Evolutionary conservation across 345 rosid species (phyloP).

Genomic region (Pistacia vera): DNA sequence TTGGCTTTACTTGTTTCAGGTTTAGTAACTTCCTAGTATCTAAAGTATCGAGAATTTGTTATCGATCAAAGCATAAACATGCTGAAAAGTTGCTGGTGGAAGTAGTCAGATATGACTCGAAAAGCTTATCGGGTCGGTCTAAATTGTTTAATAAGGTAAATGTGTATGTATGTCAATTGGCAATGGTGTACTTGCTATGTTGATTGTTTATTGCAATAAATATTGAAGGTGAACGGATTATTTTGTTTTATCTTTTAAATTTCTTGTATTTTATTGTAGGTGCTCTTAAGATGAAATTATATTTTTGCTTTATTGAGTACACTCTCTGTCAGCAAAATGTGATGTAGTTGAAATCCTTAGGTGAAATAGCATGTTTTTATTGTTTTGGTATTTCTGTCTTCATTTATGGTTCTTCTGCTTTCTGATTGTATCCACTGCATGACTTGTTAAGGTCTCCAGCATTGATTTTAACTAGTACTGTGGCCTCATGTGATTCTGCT

Average conservation of each 20-base stretch:
- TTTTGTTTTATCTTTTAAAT: no score
- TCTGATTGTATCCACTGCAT: not conserved
- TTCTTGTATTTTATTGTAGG: not conserved
- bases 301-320: not conserved
- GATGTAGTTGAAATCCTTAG: not conserved
- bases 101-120: conserved; percentile 32
- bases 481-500: not conserved
- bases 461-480: not conserved
- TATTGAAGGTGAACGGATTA: not conserved
- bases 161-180: not conserved
- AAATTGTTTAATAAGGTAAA: conserved; percentile 57
- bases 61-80: conserved; percentile 54
- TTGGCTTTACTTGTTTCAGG: conserved; percentile 36
- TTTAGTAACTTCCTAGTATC: conserved; percentile 40
- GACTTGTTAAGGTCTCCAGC: not conserved
- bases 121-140: conserved; percentile 43
- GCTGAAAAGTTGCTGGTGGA: conserved; percentile 42
- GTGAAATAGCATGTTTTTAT: not conserved
- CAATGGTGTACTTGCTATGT: not conserved
- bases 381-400: not conserved
- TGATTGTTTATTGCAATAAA: not conserved
- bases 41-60: conserved; percentile 36
- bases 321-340: not conserved
- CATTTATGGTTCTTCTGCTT: not conserved
- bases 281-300: not conserved